phyloP scores from a whole-genome alignment of 2,329 filamentous ascomycete genomes.

The Graphilbum ipis-grandicollis region DNA sequence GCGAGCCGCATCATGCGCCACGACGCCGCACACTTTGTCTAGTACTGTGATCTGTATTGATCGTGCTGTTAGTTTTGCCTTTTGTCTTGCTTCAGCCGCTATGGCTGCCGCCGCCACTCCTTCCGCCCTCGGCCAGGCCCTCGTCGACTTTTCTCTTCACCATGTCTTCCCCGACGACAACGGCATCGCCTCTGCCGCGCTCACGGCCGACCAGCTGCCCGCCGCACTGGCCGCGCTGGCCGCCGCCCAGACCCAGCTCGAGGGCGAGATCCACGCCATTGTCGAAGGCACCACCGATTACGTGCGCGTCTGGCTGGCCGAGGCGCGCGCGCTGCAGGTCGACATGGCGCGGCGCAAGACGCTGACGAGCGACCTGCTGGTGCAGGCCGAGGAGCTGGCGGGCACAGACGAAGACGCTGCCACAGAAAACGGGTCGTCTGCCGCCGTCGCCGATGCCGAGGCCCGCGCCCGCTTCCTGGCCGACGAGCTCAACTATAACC shows the following conservation, averaged over 20 bases:
- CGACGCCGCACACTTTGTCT: too few species aligned
- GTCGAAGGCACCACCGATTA: conserved; percentile 64
- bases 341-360: conserved; percentile 70
- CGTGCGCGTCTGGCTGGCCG: conserved; percentile 70
- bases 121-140: conserved; percentile 27
- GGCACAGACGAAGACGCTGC: conserved; percentile 17
- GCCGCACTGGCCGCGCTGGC: conserved; percentile 23
- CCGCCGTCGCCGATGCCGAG: conserved; percentile 28
- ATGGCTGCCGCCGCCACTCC: neutral
- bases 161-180: conserved; percentile 28
- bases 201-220: conserved; percentile 19
- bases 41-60: neutral
- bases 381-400: conserved; percentile 49
- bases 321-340: conserved; percentile 68
- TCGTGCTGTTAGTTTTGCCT: neutral
- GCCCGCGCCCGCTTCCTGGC: conserved; percentile 37
- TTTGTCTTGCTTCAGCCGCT: neutral
- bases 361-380: conserved; percentile 65
- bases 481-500: conserved; percentile 40
- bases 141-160: conserved; percentile 43
- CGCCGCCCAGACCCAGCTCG: conserved; percentile 24
- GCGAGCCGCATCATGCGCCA: too few species aligned
- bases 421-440: too few species aligned
- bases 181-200: conserved; percentile 19
- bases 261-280: conserved; percentile 55